Evolutionary conservation across 208 protist genomes (phyloP), one percentile per base, ranked within the genome.

Genomic region (Porcisia hertigi): DNA sequence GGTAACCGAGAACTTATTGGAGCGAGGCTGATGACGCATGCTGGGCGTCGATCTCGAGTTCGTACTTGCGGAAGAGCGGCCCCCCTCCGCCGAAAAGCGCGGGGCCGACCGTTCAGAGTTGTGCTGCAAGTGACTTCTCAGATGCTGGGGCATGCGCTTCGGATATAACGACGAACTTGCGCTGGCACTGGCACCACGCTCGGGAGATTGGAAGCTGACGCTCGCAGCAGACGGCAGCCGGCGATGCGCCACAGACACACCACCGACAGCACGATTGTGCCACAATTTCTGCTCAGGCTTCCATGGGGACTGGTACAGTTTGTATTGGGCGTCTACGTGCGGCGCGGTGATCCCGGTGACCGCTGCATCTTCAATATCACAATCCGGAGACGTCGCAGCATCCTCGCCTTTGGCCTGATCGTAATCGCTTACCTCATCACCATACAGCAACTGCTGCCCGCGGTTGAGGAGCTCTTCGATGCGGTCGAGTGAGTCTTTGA

Each of bases 391-490:
- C 36, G 60, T 39, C 25, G 49, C 60, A 3, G 58, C 55, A 0
- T 52, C 60, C 11, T 53, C 60, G 4, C 60, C 45, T n/a, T 53
- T 23, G 14, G 62, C 66, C 45, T 62, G 53, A 67, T 74, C 63
- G 18, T 6, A 43, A 45, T 71, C 66, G 45, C 25, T 73, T 4
- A 69, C 79, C 1, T 73, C 72, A 45, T 93, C 81, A 39, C 83
- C 84, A 73, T 92, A 89, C 5, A 93, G 73, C 1, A 93, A 53
- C 60, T 88, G 69, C 62, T 90, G 87, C 0, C 86, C 82, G 18
- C 77, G 71, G 69, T 88, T 82, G 57, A 93, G 81, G 7, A 88
- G 65, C 39, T 79, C 64, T 70, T 93, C 86, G 65, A 93, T 91
- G 70, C 84, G 86, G 41, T 86, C 77, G 30, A 93, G 76, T 12